These are phyloP conservation scores for Dittrichia graveolens DNA, from an alignment of 129 eudicot species.

Conservation along the genomic window DNA sequence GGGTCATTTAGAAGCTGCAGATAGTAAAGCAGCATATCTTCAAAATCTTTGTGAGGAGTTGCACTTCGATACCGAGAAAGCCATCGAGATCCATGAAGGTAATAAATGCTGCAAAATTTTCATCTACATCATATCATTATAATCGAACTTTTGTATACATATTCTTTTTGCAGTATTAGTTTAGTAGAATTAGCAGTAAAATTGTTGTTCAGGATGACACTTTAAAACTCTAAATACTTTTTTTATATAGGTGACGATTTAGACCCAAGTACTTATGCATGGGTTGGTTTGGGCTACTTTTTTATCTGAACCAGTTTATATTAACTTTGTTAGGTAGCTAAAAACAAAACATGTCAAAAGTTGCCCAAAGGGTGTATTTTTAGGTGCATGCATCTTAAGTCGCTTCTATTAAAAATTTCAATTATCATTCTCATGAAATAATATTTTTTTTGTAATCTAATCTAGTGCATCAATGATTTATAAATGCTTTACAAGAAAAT, in stretches of 20 bases:
- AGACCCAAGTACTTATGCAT: not conserved
- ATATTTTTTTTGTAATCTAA: not conserved
- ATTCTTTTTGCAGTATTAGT: too few relatives aligned
- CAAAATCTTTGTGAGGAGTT: constrained; percentile 86
- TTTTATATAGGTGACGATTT: too few relatives aligned
- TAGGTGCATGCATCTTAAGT: not conserved
- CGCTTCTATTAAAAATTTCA: not conserved
- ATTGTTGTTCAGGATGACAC: too few relatives aligned
- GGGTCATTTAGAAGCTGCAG: constrained; percentile 75
- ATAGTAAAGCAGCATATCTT: constrained; percentile 95
- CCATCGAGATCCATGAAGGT: constrained; percentile 93
- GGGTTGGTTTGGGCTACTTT: constrained; percentile 6
- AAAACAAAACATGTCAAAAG: not conserved
- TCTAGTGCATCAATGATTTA: not conserved
- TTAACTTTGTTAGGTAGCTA: too few relatives aligned
- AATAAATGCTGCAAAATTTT: constrained; percentile 7
- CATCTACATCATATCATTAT: not conserved
- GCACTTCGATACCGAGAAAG: constrained; percentile 83
- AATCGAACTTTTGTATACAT: not conserved
- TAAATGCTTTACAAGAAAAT: not conserved
- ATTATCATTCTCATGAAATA: not conserved
- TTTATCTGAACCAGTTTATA: too few relatives aligned
- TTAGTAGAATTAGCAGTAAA: too few relatives aligned
- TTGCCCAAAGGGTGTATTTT: not conserved
- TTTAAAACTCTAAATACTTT: too few relatives aligned